Base-by-base conservation (phyloP, 2,329 filamentous ascomycete genomes). In the Aspergillus intermedius region DNA sequence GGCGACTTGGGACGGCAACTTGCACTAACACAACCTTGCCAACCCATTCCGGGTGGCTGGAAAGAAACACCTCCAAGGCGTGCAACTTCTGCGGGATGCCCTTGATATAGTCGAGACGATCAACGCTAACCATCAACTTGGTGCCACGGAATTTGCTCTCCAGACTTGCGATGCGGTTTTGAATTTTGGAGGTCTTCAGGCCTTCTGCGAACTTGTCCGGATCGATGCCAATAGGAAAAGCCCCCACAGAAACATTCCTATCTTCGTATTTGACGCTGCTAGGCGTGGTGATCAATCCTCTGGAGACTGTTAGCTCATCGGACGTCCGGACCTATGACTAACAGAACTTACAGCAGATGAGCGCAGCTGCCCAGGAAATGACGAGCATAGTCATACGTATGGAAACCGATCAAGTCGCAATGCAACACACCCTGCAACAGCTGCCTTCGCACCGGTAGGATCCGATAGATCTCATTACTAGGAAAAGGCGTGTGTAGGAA, bases 81-180 rank as follows among this genome's bases (percentile, higher is more conserved):
- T 96, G 91, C 4, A 96, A 77, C 68, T 96, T 96, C 71, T 96
- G 91, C 0, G 91, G 91, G 13, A 96, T 89, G 54, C 91, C 91
- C 73, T 96, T 96, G 82, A 96, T 95, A 71, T 96, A 96, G 71
- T 96, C 91, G 41, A 96, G 80, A 43, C 91, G 86, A 68, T 96
- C 91, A 45, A 96, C 91, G 54, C 91, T 91, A 30, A 96, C 91
- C 56, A 96, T 93, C 58, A 96, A 80, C 73, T 95, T 95, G 57
- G 94, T 87, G 44, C 89, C 90, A 56, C 94, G 84, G 62, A 96
- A 96, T 70, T 95, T 95, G 64, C 84, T 84, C 62, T 86, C 83
- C 3, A 95, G 77, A 0, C 84, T 81, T 4, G 83, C 81, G 56
- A 96, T 94, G 52, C 91, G 87, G 59, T 91, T 84, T 63, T 90